Conservation (phyloP, 371 early-diverging fungal species). For the Circinella minor region DNA sequence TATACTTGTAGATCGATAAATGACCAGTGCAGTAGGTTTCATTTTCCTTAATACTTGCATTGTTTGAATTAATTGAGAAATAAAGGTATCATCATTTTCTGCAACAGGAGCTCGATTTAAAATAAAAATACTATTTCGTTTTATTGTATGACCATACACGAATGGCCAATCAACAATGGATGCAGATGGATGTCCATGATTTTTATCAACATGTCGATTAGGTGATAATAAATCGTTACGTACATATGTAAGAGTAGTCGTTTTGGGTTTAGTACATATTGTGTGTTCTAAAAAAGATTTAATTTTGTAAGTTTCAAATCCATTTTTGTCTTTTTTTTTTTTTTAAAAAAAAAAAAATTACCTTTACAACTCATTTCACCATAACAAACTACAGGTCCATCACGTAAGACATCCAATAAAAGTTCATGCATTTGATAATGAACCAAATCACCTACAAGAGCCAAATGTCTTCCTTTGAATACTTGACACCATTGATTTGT, state of each 20-base stretch:
- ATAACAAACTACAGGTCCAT: conserved; percentile 55
- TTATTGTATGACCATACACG: conserved; percentile 41
- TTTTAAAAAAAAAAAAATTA: too few species aligned
- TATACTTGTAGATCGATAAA: conserved; percentile 57
- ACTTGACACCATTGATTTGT: conserved; percentile 36
- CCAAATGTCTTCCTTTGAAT: conserved; percentile 40
- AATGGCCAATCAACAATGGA: conserved; percentile 56
- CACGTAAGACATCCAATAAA: conserved; percentile 50
- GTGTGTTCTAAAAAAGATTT: conserved; percentile 41
- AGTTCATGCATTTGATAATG: conserved; percentile 64
- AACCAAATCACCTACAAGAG: conserved; percentile 60
- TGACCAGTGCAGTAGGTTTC: conserved; percentile 47
- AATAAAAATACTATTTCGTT: conserved; percentile 49
- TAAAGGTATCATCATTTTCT: conserved; percentile 51
- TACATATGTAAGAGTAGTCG: conserved; percentile 46
- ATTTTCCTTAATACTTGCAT: conserved; percentile 47
- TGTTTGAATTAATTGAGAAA: conserved; percentile 46
- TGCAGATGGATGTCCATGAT: conserved; percentile 40
- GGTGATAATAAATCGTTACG: conserved; percentile 62
- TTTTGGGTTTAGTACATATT: conserved; percentile 32
- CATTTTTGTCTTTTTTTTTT: neutral
- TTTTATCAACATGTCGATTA: conserved; percentile 34
- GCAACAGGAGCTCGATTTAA: conserved; percentile 52
- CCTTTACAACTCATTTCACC: conserved; percentile 65
- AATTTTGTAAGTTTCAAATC: neutral